Evolutionary conservation across 352 stramenopile genomes (phyloP), one percentile per base, ranked within the genome.

Genomic region (Phytophthora europaea): DNA sequence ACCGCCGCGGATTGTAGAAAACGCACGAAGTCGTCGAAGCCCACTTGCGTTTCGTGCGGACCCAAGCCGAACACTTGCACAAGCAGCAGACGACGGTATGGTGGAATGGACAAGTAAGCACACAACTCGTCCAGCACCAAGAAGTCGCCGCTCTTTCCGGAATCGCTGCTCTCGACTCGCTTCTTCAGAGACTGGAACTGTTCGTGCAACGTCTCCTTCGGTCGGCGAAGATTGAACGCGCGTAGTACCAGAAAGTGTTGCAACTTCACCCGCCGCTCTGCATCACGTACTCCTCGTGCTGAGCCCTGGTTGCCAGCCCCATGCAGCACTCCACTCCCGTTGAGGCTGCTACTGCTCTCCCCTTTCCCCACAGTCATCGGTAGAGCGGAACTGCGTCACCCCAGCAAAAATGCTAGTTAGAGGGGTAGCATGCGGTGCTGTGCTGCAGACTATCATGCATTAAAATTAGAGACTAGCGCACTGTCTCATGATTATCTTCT

Each of bases 201-300:
- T 67, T 95, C 74, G 3, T 73, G 70, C 38, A 96, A 65, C 4
- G 82, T 94, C 64, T 89, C 78, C 60, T 80, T 83, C 20, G 71
- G 64, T 38, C 83, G 81, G 28, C 90, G 87, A 48, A 94, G 59
- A 73, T 95, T 96, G 73, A 92, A 96, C 18, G 90, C 90, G 47
- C 91, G 92, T 65, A 95, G 80, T 47, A 94, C 79, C 38, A 95
- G 70, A 43, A 96, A 95, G 38, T 93, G 79, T 66, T 96, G 88
- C 65, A 95, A 69, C 70, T 94, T 92, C 16, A 86, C 62, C 1
- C 76, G 75, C 36, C 85, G 82, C 16, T 90, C 73, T 12, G 58
- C 58, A 0, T 79, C 76, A 5, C 76, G 69, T 33, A 28, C 40
- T 77, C 71, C 53, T 66, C 56, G 57, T 59, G 70, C 58, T 15